phyloP scores from a whole-genome alignment of 1,139 yeast species.

The Blastobotrys capitulatus region DNA sequence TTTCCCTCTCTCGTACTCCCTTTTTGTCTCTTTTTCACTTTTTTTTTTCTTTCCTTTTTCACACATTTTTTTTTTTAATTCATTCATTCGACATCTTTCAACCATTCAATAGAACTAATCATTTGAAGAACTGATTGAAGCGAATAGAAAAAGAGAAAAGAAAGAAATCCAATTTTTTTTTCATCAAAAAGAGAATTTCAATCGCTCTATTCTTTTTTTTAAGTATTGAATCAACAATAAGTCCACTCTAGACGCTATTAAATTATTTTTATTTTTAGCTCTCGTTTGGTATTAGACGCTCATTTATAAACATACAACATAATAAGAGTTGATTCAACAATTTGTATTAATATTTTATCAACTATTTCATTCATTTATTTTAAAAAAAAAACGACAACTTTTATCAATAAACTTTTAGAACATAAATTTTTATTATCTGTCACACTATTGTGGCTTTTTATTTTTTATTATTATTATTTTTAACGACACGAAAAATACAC shows the following conservation, averaged over 20 bases:
- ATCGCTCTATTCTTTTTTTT: neutral
- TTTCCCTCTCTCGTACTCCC: neutral
- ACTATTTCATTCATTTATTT: neutral
- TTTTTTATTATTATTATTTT: neutral
- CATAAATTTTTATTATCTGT: too few relatives aligned
- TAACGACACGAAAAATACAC: neutral
- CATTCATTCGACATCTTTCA: slow-evolving; percentile 2
- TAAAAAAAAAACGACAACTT: neutral
- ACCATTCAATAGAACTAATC: neutral
- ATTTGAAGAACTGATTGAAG: neutral
- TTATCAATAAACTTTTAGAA: too few relatives aligned
- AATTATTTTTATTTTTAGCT: too few relatives aligned
- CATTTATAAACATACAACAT: too few relatives aligned
- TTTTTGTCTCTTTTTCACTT: neutral
- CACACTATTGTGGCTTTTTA: neutral
- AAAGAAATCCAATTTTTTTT: neutral
- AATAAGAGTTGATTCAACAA: too few relatives aligned
- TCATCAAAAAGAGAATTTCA: neutral
- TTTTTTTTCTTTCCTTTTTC: neutral
- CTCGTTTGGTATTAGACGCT: neutral
- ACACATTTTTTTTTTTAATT: slow-evolving; percentile 1
- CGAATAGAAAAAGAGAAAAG: neutral
- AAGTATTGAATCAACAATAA: neutral
- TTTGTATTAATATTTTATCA: too few relatives aligned
- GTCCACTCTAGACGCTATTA: neutral